A percentile compares a stretch with the other conserved stretches of the same genome.
Conservation (phyloP, 306 rosid species). For the Corylus americana region DNA sequence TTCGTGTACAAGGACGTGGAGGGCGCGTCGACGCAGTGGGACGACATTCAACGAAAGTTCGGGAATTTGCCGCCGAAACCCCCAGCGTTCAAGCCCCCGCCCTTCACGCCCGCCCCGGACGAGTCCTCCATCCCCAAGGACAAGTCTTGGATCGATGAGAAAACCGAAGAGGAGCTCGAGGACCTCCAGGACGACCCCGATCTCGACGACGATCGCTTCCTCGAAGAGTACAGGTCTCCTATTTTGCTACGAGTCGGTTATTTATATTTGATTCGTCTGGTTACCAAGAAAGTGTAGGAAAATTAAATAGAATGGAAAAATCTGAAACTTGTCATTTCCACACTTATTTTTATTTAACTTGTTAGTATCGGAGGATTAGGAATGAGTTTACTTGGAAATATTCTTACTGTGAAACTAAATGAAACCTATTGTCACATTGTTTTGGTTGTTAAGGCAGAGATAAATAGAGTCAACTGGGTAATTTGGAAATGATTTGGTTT, state of each 20-base stretch:
- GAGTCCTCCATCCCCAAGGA: slow-evolving; percentile 64
- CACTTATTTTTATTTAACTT: not conserved
- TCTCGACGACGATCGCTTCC: slow-evolving; percentile 85
- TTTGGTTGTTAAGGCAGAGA: not conserved
- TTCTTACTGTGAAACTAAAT: not conserved
- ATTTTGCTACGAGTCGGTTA: not conserved
- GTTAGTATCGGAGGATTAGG: not conserved
- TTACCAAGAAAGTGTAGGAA: not conserved
- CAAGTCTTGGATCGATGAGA: slow-evolving; percentile 74
- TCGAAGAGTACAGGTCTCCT: slow-evolving; percentile 71
- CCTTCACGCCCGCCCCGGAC: slow-evolving; percentile 66
- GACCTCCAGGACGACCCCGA: slow-evolving; percentile 78
- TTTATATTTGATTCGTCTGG: not conserved
- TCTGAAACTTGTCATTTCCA: not conserved
- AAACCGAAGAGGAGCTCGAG: slow-evolving; percentile 74
- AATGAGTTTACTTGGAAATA: not conserved
- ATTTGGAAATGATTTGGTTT: not conserved
- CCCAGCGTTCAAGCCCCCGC: slow-evolving; percentile 78
- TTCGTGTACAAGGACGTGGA: slow-evolving; percentile 85
- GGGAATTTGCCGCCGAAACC: slow-evolving; percentile 82
- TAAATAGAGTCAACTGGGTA: not conserved
- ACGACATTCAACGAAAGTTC: slow-evolving; percentile 77
- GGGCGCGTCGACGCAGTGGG: slow-evolving; percentile 98
- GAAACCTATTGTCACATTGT: not conserved
- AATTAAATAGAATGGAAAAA: not conserved